These are phyloP conservation scores for Megacollybia marginata DNA, from an alignment of 768 basidiomycete species.

Conservation along the genomic window DNA sequence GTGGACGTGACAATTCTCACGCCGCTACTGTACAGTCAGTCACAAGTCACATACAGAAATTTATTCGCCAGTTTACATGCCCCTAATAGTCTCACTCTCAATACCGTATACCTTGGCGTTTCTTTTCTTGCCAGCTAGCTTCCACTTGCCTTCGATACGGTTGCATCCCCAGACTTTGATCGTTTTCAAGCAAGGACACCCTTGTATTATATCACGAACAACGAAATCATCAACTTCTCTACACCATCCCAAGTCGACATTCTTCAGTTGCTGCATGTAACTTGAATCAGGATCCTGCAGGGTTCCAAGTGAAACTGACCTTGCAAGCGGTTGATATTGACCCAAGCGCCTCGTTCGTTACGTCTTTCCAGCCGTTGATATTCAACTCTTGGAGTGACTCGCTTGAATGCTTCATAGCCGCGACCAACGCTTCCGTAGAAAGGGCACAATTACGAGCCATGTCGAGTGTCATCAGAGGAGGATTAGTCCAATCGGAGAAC, in stretches of 20 bases:
- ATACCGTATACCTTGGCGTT: not conserved
- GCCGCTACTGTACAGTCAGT: not conserved
- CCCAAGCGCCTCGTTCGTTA: conserved; percentile 38
- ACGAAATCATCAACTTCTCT: conserved; percentile 77
- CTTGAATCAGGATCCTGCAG: conserved; percentile 11
- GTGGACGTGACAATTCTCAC: not conserved
- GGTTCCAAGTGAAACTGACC: not conserved
- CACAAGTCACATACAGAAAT: not conserved
- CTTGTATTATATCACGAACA: conserved; percentile 58
- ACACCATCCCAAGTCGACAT: conserved; percentile 82
- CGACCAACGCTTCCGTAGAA: conserved; percentile 43
- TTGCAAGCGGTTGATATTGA: conserved; percentile 13
- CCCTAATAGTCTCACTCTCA: not conserved
- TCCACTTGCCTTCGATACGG: conserved; percentile 21
- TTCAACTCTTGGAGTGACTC: conserved; percentile 47
- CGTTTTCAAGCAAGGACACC: conserved; percentile 32
- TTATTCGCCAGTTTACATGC: not conserved
- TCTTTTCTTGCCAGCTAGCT: not conserved
- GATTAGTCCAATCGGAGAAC: conserved; percentile 54
- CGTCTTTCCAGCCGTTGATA: conserved; percentile 73
- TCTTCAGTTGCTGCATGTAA: conserved; percentile 29
- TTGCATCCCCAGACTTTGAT: conserved; percentile 53
- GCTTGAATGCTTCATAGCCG: conserved; percentile 67
- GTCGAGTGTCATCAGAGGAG: conserved; percentile 45
- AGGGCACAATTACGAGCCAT: conserved; percentile 57